These are phyloP conservation scores for Fagus crenata DNA, from an alignment of 306 rosid species.

Conservation along the genomic window DNA sequence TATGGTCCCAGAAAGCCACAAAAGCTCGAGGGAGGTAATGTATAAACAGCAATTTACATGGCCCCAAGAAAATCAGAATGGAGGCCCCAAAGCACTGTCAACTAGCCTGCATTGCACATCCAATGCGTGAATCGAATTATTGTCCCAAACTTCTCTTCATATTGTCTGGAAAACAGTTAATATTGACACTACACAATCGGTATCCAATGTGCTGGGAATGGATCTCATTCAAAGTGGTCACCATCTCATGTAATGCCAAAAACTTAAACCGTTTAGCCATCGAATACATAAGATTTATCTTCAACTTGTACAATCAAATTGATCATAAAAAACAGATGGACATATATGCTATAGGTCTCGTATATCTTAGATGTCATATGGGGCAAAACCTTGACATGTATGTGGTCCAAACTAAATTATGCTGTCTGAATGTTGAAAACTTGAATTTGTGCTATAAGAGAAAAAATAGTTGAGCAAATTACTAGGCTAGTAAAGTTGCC, in stretches of 20 bases:
- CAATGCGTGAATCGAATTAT: slow-evolving; percentile 71
- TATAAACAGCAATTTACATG: slow-evolving; percentile 27
- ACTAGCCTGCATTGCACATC: slow-evolving; percentile 56
- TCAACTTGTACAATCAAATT: slow-evolving; percentile 23
- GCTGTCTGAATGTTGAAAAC: too few species aligned
- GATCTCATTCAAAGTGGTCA: slow-evolving; percentile 44
- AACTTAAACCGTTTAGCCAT: slow-evolving; percentile 36
- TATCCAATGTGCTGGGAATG: slow-evolving; percentile 56
- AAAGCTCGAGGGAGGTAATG: slow-evolving; percentile 32
- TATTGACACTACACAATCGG: slow-evolving; percentile 42
- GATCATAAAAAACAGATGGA: neutral
- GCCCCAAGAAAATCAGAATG: slow-evolving; percentile 46
- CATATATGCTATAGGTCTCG: neutral
- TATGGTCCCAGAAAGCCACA: slow-evolving; percentile 48
- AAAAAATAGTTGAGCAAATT: too few species aligned
- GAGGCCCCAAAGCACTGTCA: slow-evolving; percentile 54
- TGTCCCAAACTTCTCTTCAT: slow-evolving; percentile 32
- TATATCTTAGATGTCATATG: neutral
- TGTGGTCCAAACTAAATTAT: neutral
- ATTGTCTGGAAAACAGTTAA: slow-evolving; percentile 30
- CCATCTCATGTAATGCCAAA: slow-evolving; percentile 48
- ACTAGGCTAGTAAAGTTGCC: too few species aligned
- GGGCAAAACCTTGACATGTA: neutral
- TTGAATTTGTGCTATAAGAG: too few species aligned
- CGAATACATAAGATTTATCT: slow-evolving; percentile 14